Conservation (phyloP, 2,329 filamentous ascomycete genomes). For the Alternaria solani region DNA sequence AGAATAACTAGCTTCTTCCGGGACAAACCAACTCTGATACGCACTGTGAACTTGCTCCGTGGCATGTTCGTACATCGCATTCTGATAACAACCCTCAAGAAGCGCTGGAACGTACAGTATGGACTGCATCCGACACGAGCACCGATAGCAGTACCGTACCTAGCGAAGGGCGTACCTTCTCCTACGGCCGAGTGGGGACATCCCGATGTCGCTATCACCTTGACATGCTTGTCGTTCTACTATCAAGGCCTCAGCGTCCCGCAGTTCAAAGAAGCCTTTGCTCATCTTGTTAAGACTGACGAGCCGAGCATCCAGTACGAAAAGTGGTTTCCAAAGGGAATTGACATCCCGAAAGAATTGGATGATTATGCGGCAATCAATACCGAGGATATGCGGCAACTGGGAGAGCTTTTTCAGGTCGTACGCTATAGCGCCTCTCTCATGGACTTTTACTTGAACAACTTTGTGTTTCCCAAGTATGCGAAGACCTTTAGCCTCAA, state of each 20-base stretch:
- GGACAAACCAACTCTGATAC: conserved; percentile 54
- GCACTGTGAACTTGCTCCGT: conserved; percentile 64
- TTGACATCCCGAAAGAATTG: conserved; percentile 56
- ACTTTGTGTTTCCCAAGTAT: conserved; percentile 70
- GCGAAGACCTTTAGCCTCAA: conserved; percentile 71
- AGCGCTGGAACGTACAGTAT: conserved; percentile 72
- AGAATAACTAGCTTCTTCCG: conserved; percentile 41
- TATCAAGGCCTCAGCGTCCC: conserved; percentile 62
- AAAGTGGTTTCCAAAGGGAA: conserved; percentile 58
- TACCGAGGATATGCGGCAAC: conserved; percentile 62
- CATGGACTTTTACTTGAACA: conserved; percentile 72
- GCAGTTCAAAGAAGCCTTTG: conserved; percentile 62
- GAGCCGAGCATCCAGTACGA: conserved; percentile 67
- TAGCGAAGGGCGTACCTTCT: conserved; percentile 69
- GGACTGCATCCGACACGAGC: conserved; percentile 57
- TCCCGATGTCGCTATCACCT: conserved; percentile 62
- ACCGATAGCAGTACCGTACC: conserved; percentile 70
- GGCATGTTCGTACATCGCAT: conserved; percentile 70
- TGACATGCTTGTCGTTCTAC: conserved; percentile 66
- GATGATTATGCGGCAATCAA: conserved; percentile 67
- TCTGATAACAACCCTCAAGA: conserved; percentile 66
- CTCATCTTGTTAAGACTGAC: conserved; percentile 63
- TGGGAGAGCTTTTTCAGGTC: conserved; percentile 51
- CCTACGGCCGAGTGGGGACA: conserved; percentile 73
- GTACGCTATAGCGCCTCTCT: conserved; percentile 58